phyloP scores from a whole-genome alignment of 371 early-diverging fungal species.

The Circinella minor region DNA sequence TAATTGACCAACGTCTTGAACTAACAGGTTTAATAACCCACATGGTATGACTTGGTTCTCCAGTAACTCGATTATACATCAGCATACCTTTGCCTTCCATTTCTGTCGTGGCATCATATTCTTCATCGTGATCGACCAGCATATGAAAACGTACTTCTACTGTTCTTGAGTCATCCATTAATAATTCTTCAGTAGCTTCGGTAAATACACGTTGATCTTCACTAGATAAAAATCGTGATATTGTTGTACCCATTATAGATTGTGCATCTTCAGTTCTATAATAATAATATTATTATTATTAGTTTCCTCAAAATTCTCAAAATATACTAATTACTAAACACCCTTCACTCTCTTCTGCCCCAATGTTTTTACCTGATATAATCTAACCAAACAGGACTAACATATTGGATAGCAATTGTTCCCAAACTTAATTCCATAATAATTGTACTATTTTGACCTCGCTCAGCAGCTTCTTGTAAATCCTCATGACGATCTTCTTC shows the following conservation, averaged over 20 bases:
- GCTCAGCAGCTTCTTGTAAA: slow-evolving; percentile 55
- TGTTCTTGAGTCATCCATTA: slow-evolving; percentile 72
- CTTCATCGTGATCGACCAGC: slow-evolving; percentile 29
- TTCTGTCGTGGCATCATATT: slow-evolving; percentile 54
- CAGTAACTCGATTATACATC: slow-evolving; percentile 75
- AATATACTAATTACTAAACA: too few species aligned
- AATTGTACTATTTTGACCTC: slow-evolving; percentile 63
- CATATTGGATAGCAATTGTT: slow-evolving; percentile 50
- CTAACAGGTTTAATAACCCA: slow-evolving; percentile 78
- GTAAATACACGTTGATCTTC: slow-evolving; percentile 25
- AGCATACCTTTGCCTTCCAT: slow-evolving; percentile 94
- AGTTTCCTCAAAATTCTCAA: too few species aligned
- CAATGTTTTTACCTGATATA: slow-evolving; percentile 54
- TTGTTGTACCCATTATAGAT: slow-evolving; percentile 49
- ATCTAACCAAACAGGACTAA: slow-evolving; percentile 67
- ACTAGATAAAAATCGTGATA: slow-evolving; percentile 47
- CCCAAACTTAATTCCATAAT: slow-evolving; percentile 67
- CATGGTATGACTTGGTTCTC: slow-evolving; percentile 78
- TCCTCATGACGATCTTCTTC: slow-evolving; percentile 31
- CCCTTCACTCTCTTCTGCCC: not conserved
- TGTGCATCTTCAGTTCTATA: slow-evolving; percentile 49
- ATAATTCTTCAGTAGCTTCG: slow-evolving; percentile 42
- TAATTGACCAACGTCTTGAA: slow-evolving; percentile 22
- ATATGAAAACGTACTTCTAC: slow-evolving; percentile 81
- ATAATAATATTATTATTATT: not conserved